Base-by-base conservation (phyloP, 1,139 yeast species). In the Suhomyces taliae region DNA sequence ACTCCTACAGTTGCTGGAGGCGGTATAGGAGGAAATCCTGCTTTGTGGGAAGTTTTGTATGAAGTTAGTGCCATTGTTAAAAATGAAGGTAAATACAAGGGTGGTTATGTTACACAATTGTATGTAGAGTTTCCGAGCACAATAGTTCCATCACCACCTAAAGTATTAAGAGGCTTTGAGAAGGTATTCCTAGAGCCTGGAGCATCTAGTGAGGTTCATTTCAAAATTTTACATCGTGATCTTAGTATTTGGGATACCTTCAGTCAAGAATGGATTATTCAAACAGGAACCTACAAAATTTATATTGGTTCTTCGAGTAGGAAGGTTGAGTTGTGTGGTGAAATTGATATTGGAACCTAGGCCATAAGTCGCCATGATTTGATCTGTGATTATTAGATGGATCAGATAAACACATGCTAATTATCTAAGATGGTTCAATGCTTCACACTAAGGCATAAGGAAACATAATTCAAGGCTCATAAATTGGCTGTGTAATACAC, bases 231-330 rank as follows among this genome's bases (percentile, higher is more conserved):
- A 49, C 76, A 80, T 54, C 70, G 85, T 49, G 88, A 83, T 60
- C 64, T 83, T 55, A 73, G 83, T 50, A 67, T 76, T 31, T 83
- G 87, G 87, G 86, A 82, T 59, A 67, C 78, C 1, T 70, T 60
- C 32, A 70, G 75, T 12, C 86, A 82, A 59, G 79, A 81, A 48
- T 83, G 89, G 88, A 67, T 80, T 27, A 74, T 83, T 36, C 82
- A 77, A 53, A 75, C 79, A 6, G 88, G 88, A 4, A 70, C 74
- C 12, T 83, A 82, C 63, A 76, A 71, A 47, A 64, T 82, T 10
- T 80, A 73, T 53, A 70, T 82, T 43, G 79, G 83, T 0, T 70
- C 79, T 12, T 75, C 83, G 31, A 79, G 85, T 55, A 66, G 83
- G 52, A 75, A 72, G 51, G 64, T 78, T 31, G 83, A 78, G 52